Evolutionary conservation across 2,329 filamentous ascomycete genomes (phyloP), one percentile per base, ranked within the genome.

Genomic region (Chrysosporium keratinophilum): DNA sequence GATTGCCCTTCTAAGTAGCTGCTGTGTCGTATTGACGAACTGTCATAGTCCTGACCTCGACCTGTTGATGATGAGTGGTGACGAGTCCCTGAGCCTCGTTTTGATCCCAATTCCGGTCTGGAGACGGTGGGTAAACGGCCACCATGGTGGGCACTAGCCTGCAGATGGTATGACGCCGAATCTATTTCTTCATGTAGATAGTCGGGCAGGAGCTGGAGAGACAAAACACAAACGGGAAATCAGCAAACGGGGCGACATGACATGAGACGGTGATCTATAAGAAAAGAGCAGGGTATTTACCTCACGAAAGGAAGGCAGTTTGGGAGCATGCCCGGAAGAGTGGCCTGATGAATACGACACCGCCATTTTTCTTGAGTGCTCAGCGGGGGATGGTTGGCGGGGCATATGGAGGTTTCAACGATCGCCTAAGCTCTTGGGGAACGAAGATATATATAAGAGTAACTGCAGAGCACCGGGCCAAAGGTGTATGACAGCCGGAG

Each of bases 151-250:
- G 46, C 39, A 28, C 53, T 45, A 7, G 52, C 14, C 9, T 57
- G 56, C 28, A 37, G 17, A 50, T 52, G 44, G 41, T 53, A 56
- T 43, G 54, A 45, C 15, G 50, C 54, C 6, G 45, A 47, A 39
- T 57, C 56, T 55, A 55, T 57, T 52, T 56, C 46, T 31, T 54
- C 54, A 56, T 57, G 56, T 10, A 57, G 50, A 52, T 57, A 53
- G 33, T 57, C 56, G 14, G 56, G 56, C 11, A 57, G 46, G n/a
- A 57, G 54, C 56, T 57, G 35, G n/a, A 45, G 28, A 15, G 28
- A 15, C 9, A 15, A n/a, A 43, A 37, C 31, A 37, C 17, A 51
- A 40, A 43, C 10, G 20, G 42, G 40, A 48, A 33, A 50, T 52
- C 47, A 47, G 49, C 40, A 20, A 54, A 5, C 14, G 40, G 23